Evolutionary conservation across 306 rosid species (phyloP).

Genomic region (Sesbania bispinosa): DNA sequence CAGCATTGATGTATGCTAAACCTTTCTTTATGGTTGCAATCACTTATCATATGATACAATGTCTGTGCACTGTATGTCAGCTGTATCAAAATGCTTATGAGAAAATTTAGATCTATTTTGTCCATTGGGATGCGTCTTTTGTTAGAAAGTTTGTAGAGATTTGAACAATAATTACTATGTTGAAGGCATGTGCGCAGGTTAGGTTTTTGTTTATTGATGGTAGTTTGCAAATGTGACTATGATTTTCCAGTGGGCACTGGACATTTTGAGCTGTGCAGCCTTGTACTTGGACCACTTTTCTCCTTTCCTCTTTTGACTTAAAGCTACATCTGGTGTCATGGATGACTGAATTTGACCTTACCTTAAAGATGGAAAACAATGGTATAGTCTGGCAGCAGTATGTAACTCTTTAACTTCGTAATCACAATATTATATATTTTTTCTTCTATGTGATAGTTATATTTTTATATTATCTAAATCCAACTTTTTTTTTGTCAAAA

Average conservation of each 20-base stretch:
- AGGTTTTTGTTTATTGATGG: constrained; percentile 36
- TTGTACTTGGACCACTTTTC: constrained; percentile 41
- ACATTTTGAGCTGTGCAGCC: constrained; percentile 37
- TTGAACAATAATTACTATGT: constrained; percentile 44
- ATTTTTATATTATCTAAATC: not conserved
- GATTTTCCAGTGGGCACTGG: constrained; percentile 41
- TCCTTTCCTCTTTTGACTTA: constrained; percentile 25
- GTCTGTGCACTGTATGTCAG: constrained; percentile 60
- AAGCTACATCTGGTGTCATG: constrained; percentile 27
- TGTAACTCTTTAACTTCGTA: constrained; percentile 34
- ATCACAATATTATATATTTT: not conserved
- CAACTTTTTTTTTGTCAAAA: not conserved
- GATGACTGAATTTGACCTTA: constrained; percentile 35
- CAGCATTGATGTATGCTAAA: constrained; percentile 59
- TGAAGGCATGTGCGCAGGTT: constrained; percentile 61
- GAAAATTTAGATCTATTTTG: constrained; percentile 34
- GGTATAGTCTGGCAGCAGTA: constrained; percentile 32
- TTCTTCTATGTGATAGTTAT: not conserved
- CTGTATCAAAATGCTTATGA: constrained; percentile 35
- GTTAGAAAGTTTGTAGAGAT: constrained; percentile 49
- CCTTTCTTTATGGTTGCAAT: constrained; percentile 48
- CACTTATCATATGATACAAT: constrained; percentile 48
- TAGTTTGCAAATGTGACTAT: constrained; percentile 32
- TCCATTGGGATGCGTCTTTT: constrained; percentile 37
- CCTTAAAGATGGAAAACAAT: constrained; percentile 18